Evolutionary conservation across 805 yeast genomes (phyloP), one percentile per base, ranked within the genome.

Genomic region (Candida multigemmis): DNA sequence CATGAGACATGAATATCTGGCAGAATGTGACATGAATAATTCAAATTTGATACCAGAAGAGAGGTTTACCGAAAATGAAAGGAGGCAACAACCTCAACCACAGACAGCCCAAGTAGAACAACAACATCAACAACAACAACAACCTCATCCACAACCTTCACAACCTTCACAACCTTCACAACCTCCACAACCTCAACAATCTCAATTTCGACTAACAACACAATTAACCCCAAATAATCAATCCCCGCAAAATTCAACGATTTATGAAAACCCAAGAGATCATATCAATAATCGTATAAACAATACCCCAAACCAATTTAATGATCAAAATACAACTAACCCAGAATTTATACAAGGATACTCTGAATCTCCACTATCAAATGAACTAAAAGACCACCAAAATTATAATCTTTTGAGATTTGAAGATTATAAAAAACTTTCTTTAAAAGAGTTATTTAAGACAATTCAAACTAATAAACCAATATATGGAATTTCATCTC

Each of bases 391-490:
- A 31, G 40, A 36, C 12, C 33, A 30, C 20, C 46, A 37, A n/a
- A n/a, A n/a, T 27, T 22, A 45, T 15, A 41, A 38, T 31, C 48
- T 38, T 30, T 42, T 58, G 25, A 55, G 55, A 19, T 45, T 48
- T 32, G 66, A 60, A 24, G 67, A 61, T 33, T 58, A 52, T 36
- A 65, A 60, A 16, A 53, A 41, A 27, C 35, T 61, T 9, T 39
- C 52, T 15, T 42, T 60, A 12, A 60, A 50, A 12, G 62, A 60
- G 36, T 44, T 60, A 23, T 48, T 61, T 38, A 57, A 55, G 36
- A 39, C 61, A 17, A 44, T 59, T n/a, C 37, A 54, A 14, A 37
- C 44, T 23, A 50, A 45, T 25, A 29, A 34, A n/a, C 20, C 29
- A 11, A 22, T 31, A 16, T 20, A 20, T 16, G 27, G 19, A 15